Evolutionary conservation across 495 filamentous ascomycete species (phyloP), one percentile per base, ranked within the genome.

Genomic region (Lophium mytilinum): DNA sequence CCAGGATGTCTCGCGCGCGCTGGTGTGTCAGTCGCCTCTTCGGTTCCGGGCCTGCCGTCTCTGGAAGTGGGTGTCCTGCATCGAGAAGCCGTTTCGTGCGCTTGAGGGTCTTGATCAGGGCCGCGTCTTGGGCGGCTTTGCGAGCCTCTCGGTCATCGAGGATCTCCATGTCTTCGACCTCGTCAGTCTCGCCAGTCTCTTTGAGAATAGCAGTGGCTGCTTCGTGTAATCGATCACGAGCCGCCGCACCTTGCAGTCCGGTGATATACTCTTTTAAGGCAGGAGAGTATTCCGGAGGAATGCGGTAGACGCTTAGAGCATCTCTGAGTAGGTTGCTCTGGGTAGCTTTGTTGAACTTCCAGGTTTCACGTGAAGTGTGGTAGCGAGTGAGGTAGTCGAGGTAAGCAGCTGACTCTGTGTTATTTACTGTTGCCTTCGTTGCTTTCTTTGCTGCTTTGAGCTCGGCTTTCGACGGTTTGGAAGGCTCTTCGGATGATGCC

Each of bases 311-410:
- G 33, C 62, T 60, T 1, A 91, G 88, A 19, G 88, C 69, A 67
- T 93, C 82, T 72, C 90, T 91, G 69, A 96, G 80, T 14, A 96
- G 71, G 53, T 85, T 80, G 14, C 82, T 87, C 72, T 95, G 89
- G 66, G 87, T 80, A 53, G 84, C 86, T 74, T 96, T 96, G 75
- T 91, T 91, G 74, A 96, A 96, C 70, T 95, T 96, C 90, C 90
- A 96, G 37, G 71, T 74, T 0, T 76, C 70, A 42, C 80, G 83
- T 46, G 80, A 75, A 42, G 77, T 79, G 68, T 85, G 73, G 78
- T 88, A 91, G 67, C 78, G 77, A 21, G 74, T 77, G 18, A 96
- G 76, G 68, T 95, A 95, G 18, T 72, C 74, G 37, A 94, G 79
- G 55, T 88, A 82, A 15, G 52, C 7, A 21, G 68, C 49, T 14